Base-by-base conservation (phyloP, 2,329 filamentous ascomycete species). In the Lasiodiplodia sp. region DNA sequence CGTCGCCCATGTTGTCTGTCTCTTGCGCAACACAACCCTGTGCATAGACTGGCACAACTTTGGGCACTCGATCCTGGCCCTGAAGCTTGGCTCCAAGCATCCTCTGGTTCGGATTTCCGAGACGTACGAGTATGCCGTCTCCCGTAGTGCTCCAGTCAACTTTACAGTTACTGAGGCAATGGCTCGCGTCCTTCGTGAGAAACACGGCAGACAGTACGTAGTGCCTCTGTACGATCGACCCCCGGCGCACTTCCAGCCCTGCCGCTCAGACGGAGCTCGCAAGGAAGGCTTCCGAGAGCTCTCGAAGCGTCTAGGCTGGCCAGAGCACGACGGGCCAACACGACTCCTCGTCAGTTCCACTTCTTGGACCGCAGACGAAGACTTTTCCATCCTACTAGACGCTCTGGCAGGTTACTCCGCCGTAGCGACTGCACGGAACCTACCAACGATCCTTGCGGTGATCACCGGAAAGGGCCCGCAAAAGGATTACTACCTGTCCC, bases 1-100 rank as follows among this genome's bases (percentile, higher is more conserved):
- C 64, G 84, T 97, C 47, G 91, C 93, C 18, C 85, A 90, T 25
- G 70, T 94, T 3, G 85, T 93, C 58, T 92, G 92, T 74, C 87
- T 90, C 73, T 79, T 97, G 63, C 90, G 96, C 62, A 91, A 92
- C 73, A 97, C 92, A 49, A 88, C 88, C 68, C 86, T 99, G 4
- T 86, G 98, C 70, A 92, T 98, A 67, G 96, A 99, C 83, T 99
- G 96, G 96, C 96, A 99, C 83, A 99, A 99, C 81, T 98, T 97
- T 80, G 96, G 95, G 73, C 97, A 95, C 85, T 95, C 93, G 10
- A 97, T 99, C 73, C 88, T 99, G 3, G 92, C 87, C 2, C 79
- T 91, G 60, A 90, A 90, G 70, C 82, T 91, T 1, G 87, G 88
- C 0, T 71, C 81, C 2, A 79, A 77, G 6, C 92, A 96, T 75